phyloP scores from a whole-genome alignment of 2,329 filamentous ascomycete species.

The Sordariomycetes sp. region DNA sequence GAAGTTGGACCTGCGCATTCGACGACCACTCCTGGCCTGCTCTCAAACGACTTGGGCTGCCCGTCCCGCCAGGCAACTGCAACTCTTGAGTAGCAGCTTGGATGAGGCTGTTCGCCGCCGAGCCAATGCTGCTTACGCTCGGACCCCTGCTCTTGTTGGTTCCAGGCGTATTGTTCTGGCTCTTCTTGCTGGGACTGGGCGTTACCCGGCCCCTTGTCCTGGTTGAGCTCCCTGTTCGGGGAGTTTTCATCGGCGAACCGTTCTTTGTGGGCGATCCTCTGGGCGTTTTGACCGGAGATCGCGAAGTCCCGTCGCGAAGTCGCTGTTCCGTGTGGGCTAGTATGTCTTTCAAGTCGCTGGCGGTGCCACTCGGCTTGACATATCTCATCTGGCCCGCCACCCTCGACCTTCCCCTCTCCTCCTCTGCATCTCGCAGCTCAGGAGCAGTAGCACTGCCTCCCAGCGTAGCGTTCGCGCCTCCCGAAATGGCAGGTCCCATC shows the following conservation, averaged over 20 bases:
- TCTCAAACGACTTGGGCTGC: slow-evolving; percentile 32
- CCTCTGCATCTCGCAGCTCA: slow-evolving; percentile 7
- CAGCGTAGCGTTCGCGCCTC: too few relatives aligned
- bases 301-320: slow-evolving; percentile 28
- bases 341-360: slow-evolving; percentile 41
- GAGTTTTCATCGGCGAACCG: slow-evolving; percentile 15
- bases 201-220: slow-evolving; percentile 7
- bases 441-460: slow-evolving; percentile 12
- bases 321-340: slow-evolving; percentile 43
- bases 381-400: background rate
- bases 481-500: too few relatives aligned
- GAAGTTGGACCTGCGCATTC: slow-evolving; percentile 2
- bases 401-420: slow-evolving; percentile 2
- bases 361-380: slow-evolving; percentile 17
- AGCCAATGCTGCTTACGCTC: slow-evolving; percentile 21
- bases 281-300: slow-evolving; percentile 20
- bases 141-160: slow-evolving; percentile 11
- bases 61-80: slow-evolving; percentile 23
- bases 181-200: slow-evolving; percentile 18
- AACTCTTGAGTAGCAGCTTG: slow-evolving; percentile 23
- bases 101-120: slow-evolving; percentile 30
- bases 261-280: slow-evolving; percentile 15
- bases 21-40: slow-evolving; percentile 7
- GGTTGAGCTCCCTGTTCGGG: slow-evolving; percentile 6
- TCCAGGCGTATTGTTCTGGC: slow-evolving; percentile 9